These are phyloP conservation scores for Globisporangium orthogonon DNA, from an alignment of 352 stramenopile species.

Conservation along the genomic window DNA sequence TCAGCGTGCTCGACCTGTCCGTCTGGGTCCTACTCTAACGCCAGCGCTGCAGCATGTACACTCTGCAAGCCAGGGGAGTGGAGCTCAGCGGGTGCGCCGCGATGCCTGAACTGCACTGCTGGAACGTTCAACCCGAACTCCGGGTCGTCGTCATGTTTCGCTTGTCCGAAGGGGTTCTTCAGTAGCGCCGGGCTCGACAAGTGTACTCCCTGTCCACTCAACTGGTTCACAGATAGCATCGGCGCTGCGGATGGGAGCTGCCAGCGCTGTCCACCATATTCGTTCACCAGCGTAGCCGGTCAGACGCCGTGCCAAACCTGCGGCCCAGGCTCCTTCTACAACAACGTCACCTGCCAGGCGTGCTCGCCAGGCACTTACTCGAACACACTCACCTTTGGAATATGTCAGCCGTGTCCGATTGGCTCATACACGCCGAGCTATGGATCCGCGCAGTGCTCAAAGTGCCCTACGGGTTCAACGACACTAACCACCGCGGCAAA, in stretches of 20 bases:
- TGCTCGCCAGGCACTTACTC: slow-evolving; percentile 36
- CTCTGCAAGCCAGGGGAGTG: slow-evolving; percentile 37
- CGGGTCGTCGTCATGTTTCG: slow-evolving; percentile 32
- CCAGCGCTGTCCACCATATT: slow-evolving; percentile 21
- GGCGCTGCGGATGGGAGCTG: slow-evolving; percentile 23
- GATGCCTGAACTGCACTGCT: slow-evolving; percentile 32
- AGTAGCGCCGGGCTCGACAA: slow-evolving; percentile 25
- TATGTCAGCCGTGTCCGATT: slow-evolving; percentile 36
- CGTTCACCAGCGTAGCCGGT: slow-evolving; percentile 28
- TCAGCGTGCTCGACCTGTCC: slow-evolving; percentile 16
- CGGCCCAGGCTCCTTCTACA: slow-evolving; percentile 20
- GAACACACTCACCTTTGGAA: slow-evolving; percentile 19
- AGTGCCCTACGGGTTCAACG: slow-evolving; percentile 29
- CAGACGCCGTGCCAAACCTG: slow-evolving; percentile 27
- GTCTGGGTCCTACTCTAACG: slow-evolving; percentile 32
- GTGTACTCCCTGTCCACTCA: slow-evolving; percentile 42
- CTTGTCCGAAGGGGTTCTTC: slow-evolving; percentile 55
- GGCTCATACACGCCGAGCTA: slow-evolving; percentile 24
- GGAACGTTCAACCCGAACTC: slow-evolving; percentile 40
- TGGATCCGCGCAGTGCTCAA: slow-evolving; percentile 18
- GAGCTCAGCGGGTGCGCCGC: slow-evolving; percentile 23
- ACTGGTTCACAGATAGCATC: slow-evolving; percentile 29
- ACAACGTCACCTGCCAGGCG: slow-evolving; percentile 17
- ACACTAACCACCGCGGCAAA: slow-evolving; percentile 20
- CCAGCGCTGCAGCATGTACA: slow-evolving; percentile 32